Conservation (phyloP, 192 early-diverging fungal genomes). For the Podila verticillata region DNA sequence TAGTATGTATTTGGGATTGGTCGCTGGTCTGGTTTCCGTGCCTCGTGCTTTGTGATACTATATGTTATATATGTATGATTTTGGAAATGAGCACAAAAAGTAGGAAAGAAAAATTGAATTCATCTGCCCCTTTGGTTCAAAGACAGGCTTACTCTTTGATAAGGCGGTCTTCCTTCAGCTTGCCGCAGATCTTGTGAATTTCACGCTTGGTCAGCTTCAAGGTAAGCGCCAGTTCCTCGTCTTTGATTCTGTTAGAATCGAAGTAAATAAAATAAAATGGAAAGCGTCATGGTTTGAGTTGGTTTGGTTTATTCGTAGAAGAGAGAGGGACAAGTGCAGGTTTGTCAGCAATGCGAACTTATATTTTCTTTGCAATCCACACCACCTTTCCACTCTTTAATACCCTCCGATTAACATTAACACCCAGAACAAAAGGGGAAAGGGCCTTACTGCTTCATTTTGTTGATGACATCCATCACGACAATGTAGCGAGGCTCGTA, state of each 20-base stretch:
- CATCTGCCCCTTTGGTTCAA: too few species aligned
- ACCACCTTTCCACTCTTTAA: too few species aligned
- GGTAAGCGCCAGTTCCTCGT: slow-evolving; percentile 78
- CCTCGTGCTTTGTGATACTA: slow-evolving; percentile 63
- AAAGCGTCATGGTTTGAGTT: neutral
- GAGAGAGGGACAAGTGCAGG: slow-evolving; percentile 6
- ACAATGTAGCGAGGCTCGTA: slow-evolving; percentile 83
- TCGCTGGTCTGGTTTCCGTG: slow-evolving; percentile 66
- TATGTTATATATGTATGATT: too few species aligned
- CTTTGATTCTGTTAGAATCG: slow-evolving; percentile 60
- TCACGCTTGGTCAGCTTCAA: slow-evolving; percentile 76
- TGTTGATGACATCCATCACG: slow-evolving; percentile 84
- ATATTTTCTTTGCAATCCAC: too few species aligned
- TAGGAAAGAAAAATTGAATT: too few species aligned
- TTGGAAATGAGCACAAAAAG: neutral
- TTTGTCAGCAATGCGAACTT: neutral
- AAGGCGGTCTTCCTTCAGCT: slow-evolving; percentile 80
- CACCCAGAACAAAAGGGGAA: too few species aligned
- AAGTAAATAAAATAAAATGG: slow-evolving; percentile 1
- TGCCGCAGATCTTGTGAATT: slow-evolving; percentile 81
- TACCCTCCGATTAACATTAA: too few species aligned
- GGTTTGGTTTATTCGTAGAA: neutral
- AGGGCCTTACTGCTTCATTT: slow-evolving; percentile 57
- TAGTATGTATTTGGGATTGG: slow-evolving; percentile 75
- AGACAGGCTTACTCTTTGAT: slow-evolving; percentile 66